Conservation (phyloP, 1,284 basidiomycete genomes). For the Serendipita sp. region DNA sequence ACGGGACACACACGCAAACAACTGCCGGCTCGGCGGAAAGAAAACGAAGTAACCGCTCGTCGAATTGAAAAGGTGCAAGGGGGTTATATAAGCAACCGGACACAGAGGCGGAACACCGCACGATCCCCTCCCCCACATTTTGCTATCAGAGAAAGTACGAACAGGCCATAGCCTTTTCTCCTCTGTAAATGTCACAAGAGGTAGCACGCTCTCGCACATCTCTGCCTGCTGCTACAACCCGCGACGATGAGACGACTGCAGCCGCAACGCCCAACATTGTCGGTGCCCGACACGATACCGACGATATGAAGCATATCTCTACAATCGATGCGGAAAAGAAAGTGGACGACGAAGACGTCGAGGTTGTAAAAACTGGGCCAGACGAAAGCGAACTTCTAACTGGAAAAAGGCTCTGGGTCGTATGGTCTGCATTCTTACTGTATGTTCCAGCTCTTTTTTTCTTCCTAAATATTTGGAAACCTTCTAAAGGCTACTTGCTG, state of each 20-base stretch:
- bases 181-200: not conserved
- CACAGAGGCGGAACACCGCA: too few species aligned
- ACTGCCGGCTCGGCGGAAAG: too few species aligned
- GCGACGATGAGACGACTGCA: not conserved
- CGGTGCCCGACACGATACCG: not conserved
- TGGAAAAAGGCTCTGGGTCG: not conserved
- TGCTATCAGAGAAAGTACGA: too few species aligned
- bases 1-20: too few species aligned
- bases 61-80: too few species aligned
- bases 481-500: not conserved
- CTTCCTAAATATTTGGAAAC: not conserved
- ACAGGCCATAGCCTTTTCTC: too few species aligned
- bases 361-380: not conserved
- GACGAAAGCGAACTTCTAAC: not conserved
- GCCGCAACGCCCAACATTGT: not conserved
- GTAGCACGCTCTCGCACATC: not conserved
- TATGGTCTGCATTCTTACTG: constrained; percentile 4
- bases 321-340: not conserved
- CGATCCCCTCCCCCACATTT: too few species aligned
- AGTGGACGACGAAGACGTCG: not conserved
- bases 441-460: not conserved
- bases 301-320: not conserved
- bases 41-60: too few species aligned
- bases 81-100: too few species aligned
- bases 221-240: not conserved